Evolutionary conservation across 2,329 filamentous ascomycete species (phyloP).

Genomic region (Blastomyces gilchristii): DNA sequence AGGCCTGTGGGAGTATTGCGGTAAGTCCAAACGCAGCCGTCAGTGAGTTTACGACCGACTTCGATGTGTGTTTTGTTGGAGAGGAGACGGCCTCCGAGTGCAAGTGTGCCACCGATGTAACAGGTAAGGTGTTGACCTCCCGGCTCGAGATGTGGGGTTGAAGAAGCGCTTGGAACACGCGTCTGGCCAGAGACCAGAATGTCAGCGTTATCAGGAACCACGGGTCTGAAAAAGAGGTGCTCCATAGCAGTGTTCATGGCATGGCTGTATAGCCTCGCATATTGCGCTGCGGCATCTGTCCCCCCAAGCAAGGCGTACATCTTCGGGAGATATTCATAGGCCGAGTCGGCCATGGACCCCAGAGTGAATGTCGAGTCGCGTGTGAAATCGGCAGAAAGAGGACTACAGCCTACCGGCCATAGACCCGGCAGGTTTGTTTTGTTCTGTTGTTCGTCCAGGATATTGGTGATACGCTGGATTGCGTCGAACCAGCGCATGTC

Average conservation of each 20-base stretch:
- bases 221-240: conserved; percentile 66
- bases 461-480: conserved; percentile 27
- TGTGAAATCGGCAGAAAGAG: conserved; percentile 2
- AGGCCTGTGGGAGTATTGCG: conserved; percentile 41
- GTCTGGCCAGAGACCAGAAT: conserved; percentile 54
- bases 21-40: conserved; percentile 49
- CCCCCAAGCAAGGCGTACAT: conserved; percentile 70
- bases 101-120: conserved; percentile 48
- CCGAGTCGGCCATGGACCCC: conserved; percentile 46
- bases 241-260: conserved; percentile 58
- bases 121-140: conserved; percentile 44
- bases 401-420: conserved; percentile 25
- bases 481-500: conserved; percentile 32
- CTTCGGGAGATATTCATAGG: conserved; percentile 51
- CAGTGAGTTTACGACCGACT: conserved; percentile 41
- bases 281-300: conserved; percentile 41
- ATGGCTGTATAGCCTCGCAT: conserved; percentile 60
- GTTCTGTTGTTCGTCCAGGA: conserved; percentile 27
- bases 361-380: conserved; percentile 31
- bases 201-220: conserved; percentile 55
- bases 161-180: neutral
- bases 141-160: conserved; percentile 37
- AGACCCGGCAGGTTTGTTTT: conserved; percentile 30
- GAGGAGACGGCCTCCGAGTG: conserved; percentile 44
- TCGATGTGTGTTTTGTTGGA: conserved; percentile 39